phyloP scores from a whole-genome alignment of 2,329 filamentous ascomycete genomes.

The Penicillium oxalicum region DNA sequence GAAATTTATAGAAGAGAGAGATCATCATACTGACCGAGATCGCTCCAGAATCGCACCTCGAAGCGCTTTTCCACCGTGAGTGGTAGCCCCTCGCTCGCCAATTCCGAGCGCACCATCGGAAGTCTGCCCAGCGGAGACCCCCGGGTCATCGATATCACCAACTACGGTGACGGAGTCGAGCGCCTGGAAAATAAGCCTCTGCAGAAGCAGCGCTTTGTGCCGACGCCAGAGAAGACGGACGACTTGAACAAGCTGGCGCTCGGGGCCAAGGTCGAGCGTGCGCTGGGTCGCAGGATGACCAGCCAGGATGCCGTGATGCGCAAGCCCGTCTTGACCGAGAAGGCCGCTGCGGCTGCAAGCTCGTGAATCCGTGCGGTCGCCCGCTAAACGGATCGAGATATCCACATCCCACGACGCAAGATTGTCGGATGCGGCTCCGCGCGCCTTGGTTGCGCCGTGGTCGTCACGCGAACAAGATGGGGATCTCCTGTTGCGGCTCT shows the following conservation, averaged over 20 bases:
- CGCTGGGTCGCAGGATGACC: slow-evolving; percentile 77
- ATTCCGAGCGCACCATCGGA: slow-evolving; percentile 41
- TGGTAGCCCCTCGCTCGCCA: slow-evolving; percentile 41
- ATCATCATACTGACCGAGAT: slow-evolving; percentile 7
- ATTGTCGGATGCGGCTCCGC: no score
- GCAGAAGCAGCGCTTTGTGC: slow-evolving; percentile 70
- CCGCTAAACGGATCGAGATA: no score
- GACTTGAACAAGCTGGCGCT: slow-evolving; percentile 80
- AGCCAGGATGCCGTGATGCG: slow-evolving; percentile 78
- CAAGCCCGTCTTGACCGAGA: slow-evolving; percentile 49
- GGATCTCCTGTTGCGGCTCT: no score
- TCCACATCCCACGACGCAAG: no score
- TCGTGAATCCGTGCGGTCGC: no score
- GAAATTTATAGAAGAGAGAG: slow-evolving; percentile 4
- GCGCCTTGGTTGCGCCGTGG: no score
- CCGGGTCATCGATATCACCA: slow-evolving; percentile 59
- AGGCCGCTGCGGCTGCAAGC: slow-evolving; percentile 23
- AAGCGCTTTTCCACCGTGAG: slow-evolving; percentile 51
- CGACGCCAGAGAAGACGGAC: slow-evolving; percentile 73
- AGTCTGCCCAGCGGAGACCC: slow-evolving; percentile 42
- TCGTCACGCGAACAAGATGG: no score
- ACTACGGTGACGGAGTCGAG: slow-evolving; percentile 73
- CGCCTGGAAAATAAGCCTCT: slow-evolving; percentile 88
- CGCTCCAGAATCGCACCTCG: slow-evolving; percentile 44
- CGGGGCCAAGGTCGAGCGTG: slow-evolving; percentile 83